Percentiles rank a stretch among this genome's conserved stretches.
Conservation (phyloP, 2,329 filamentous ascomycete species). For the Coccinonectria pachysandricola region DNA sequence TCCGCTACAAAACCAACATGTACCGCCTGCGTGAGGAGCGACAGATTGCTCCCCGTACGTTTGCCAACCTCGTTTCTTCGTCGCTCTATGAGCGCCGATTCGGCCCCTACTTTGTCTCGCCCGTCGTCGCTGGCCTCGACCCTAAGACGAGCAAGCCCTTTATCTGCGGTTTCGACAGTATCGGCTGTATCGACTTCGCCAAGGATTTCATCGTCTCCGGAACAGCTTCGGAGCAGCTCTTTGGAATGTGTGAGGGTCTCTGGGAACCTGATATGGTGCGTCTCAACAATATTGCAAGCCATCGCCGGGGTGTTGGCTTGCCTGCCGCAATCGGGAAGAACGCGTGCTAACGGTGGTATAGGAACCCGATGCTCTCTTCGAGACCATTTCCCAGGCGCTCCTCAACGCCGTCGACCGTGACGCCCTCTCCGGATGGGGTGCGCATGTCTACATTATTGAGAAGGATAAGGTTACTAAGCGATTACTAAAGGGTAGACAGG, state of each 20-base stretch:
- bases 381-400: constrained; percentile 93
- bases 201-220: constrained; percentile 99
- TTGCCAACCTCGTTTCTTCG: constrained; percentile 89
- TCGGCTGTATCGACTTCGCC: constrained; percentile 98
- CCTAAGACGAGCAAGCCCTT: constrained; percentile 90
- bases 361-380: constrained; percentile 90
- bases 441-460: constrained; percentile 98
- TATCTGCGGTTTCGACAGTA: constrained; percentile 98
- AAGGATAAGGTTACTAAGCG: constrained; percentile 99
- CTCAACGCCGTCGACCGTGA: constrained; percentile 95
- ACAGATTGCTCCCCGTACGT: constrained; percentile 84
- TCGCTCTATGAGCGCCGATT: constrained; percentile 92
- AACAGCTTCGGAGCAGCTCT: constrained; percentile 93
- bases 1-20: constrained; percentile 99
- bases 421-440: constrained; percentile 94
- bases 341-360: no score
- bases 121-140: constrained; percentile 90
- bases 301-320: no score
- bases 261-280: constrained; percentile 95
- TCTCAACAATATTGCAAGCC: constrained; percentile 11
- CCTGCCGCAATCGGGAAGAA: no score
- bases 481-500: constrained; percentile 94
- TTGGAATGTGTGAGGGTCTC: constrained; percentile 94
- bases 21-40: constrained; percentile 98
- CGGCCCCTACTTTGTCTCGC: constrained; percentile 91